A percentile compares a stretch with the other conserved stretches of the same genome.
These are phyloP conservation scores for Spizellomyces punctatus DNA, from an alignment of 192 early-diverging fungal genomes.

Conservation along the genomic window DNA sequence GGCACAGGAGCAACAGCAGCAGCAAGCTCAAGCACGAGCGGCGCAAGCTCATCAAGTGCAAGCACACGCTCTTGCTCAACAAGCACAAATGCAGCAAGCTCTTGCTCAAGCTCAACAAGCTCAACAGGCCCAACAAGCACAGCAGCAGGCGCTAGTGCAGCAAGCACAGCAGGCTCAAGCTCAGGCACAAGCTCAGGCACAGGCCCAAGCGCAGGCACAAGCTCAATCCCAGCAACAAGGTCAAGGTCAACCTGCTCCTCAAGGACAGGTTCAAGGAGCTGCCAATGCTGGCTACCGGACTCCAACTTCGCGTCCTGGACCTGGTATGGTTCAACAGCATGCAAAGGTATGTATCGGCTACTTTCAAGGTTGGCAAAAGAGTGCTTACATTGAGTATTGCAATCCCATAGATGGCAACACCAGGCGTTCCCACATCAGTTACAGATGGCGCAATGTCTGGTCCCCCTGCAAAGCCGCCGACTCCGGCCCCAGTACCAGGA, in stretches of 20 bases:
- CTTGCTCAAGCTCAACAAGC: not conserved
- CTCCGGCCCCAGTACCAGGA: not conserved
- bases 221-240: not conserved
- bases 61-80: not conserved
- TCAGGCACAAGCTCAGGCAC: conserved; percentile 11
- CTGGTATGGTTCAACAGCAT: too few species aligned
- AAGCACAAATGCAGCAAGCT: conserved; percentile 1
- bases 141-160: not conserved
- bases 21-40: not conserved
- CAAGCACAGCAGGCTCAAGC: conserved; percentile 3
- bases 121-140: not conserved
- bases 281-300: not conserved
- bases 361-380: too few species aligned
- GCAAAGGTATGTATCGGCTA: too few species aligned
- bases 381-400: too few species aligned
- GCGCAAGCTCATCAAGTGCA: too few species aligned
- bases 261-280: not conserved
- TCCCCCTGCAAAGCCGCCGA: not conserved
- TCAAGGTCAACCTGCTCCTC: not conserved
- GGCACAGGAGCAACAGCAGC: conserved; percentile 2
- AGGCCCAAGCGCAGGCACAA: conserved; percentile 4
- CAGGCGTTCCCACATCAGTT: too few species aligned
- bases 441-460: too few species aligned
- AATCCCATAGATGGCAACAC: too few species aligned
- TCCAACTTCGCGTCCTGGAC: not conserved